These are phyloP conservation scores for Datisca glomerata DNA, from an alignment of 306 rosid genomes.

Conservation along the genomic window DNA sequence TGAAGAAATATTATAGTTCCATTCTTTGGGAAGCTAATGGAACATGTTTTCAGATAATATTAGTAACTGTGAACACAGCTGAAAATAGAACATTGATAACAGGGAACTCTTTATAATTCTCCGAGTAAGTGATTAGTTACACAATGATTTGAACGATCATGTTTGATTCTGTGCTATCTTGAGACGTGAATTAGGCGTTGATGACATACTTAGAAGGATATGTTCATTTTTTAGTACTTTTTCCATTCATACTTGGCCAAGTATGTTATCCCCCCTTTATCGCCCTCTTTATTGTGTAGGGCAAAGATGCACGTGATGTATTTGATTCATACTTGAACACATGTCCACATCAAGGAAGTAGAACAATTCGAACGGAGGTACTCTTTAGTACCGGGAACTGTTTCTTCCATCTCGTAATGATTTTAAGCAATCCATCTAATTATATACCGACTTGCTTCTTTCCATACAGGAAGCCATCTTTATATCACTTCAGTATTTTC, in stretches of 20 bases:
- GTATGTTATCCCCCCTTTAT: slow-evolving; percentile 8
- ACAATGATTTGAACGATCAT: no score
- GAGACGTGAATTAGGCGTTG: no score
- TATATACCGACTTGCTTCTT: slow-evolving; percentile 12
- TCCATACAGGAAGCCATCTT: slow-evolving; percentile 71
- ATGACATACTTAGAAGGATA: no score
- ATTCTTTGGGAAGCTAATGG: no score
- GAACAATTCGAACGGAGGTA: slow-evolving; percentile 99
- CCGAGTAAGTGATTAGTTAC: no score
- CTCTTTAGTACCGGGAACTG: background rate
- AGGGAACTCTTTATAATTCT: no score
- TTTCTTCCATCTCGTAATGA: slow-evolving; percentile 4
- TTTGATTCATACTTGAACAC: slow-evolving; percentile 68
- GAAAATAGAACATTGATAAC: no score
- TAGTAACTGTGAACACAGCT: no score
- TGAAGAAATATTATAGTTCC: no score
- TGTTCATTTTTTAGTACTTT: slow-evolving; percentile 1
- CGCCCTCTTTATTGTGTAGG: slow-evolving; percentile 27
- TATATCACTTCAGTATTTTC: slow-evolving; percentile 89
- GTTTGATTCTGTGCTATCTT: no score
- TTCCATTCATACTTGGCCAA: background rate
- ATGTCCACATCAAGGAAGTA: slow-evolving; percentile 93
- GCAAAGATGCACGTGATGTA: slow-evolving; percentile 37
- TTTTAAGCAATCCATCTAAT: background rate
- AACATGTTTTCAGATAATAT: no score